Percentiles rank a stretch among this genome's conserved stretches.
Conservation (phyloP, 2,329 filamentous ascomycete species). For the Neofusicoccum cordaticola region DNA sequence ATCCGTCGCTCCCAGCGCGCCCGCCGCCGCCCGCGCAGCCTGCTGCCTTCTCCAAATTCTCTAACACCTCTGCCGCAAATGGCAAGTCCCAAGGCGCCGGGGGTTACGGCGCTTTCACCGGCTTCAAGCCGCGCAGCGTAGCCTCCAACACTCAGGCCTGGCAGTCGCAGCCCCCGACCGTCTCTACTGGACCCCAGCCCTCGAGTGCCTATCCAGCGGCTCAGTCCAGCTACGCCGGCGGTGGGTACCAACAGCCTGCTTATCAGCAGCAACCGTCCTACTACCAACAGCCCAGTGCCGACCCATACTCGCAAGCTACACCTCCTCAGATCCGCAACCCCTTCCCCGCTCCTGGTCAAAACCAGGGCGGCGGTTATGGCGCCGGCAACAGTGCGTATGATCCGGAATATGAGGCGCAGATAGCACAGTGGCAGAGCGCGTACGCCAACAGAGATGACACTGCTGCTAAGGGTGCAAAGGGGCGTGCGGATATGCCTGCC, state of each 20-base stretch:
- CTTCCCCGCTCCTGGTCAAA: conserved; percentile 63
- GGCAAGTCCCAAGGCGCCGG: conserved; percentile 38
- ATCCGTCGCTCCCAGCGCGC: conserved; percentile 70
- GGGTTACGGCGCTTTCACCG: conserved; percentile 48
- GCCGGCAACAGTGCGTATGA: conserved; percentile 51
- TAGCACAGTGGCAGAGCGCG: conserved; percentile 92
- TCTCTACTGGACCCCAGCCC: conserved; percentile 28
- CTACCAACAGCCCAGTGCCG: conserved; percentile 44
- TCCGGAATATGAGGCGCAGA: conserved; percentile 83
- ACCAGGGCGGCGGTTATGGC: conserved; percentile 30
- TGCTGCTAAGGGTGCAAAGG: conserved; percentile 40
- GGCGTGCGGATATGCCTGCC: conserved; percentile 33
- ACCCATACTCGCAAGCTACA: conserved; percentile 41
- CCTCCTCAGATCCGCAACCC: conserved; percentile 76
- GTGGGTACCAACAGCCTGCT: conserved; percentile 36
- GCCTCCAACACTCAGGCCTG: conserved; percentile 39
- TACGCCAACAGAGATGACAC: conserved; percentile 67
- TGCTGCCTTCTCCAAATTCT: conserved; percentile 35
- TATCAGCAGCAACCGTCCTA: conserved; percentile 48
- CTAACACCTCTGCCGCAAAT: conserved; percentile 44
- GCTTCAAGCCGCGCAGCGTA: conserved; percentile 61
- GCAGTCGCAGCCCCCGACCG: conserved; percentile 33
- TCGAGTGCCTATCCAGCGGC: conserved; percentile 36
- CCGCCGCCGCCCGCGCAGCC: conserved; percentile 61
- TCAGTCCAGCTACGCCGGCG: conserved; percentile 41